Evolutionary conservation across 1,284 basidiomycete species (phyloP), one percentile per base, ranked within the genome.

Genomic region (Cutaneotrichosporon cavernicola): DNA sequence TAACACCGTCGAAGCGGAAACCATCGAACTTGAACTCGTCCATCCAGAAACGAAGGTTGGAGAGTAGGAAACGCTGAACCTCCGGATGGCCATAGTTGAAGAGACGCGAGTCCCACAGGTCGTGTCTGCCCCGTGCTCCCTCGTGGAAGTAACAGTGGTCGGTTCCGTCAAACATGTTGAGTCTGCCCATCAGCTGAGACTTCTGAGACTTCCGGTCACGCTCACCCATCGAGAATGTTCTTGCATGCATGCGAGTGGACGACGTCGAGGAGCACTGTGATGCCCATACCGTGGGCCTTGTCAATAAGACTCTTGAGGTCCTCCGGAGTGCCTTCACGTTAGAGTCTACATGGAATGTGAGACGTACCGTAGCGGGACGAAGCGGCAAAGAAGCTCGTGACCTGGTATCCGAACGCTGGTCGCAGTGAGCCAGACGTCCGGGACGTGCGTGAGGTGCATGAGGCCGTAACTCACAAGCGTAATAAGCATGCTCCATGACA

Each of bases 201-300:
- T 10, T 16, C 9, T 14, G 5, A 53, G 18, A 40, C n/a, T 10
- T 16, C 18, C 26, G 36, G 38, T 2, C 22, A 13, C n/a, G 71
- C 78, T 69, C 31, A 81, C 80, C 81, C 97, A 75, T 99, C 96
- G 56, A 95, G 84, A 26, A 97, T 89, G 75, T 99, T 99, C 83
- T 98, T 99, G 84, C 90, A 95, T 2, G 96, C 96, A 80, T 99
- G 96, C 8, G 94, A 97, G 80, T 99, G 96, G 2, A 99, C 96
- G 52, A 99, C 88, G 75, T 99, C 96, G 53, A 99, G 88, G 47
- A 99, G 86, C 8, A 99, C 92, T 0, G 91, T 91, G 66, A 99
- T 83, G 6, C 94, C 95, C 85, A 97, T 85, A 31, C 88, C 89
- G 74, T 99, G 96, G 0, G 96, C 96, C 21, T 90, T 91, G 80